Conservation (phyloP, 2,329 filamentous ascomycete genomes). For the Emmonsiellopsis sp. region DNA sequence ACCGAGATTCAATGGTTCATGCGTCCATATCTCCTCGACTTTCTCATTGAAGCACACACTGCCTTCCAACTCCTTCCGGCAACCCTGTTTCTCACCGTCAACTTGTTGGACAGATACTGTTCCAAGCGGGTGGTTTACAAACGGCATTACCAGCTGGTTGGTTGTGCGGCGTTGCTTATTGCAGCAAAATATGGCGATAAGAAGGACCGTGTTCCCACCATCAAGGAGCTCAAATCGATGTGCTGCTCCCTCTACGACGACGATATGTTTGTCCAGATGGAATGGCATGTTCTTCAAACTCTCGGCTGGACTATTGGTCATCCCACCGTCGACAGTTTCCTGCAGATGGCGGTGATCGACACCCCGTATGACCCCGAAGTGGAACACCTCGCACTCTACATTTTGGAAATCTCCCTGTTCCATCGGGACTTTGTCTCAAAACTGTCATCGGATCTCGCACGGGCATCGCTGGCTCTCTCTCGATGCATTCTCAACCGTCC, state of each 20-base stretch:
- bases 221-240: constrained; percentile 96
- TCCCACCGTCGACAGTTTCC: constrained; percentile 89
- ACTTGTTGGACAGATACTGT: constrained; percentile 95
- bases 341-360: constrained; percentile 77
- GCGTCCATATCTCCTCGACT: constrained; percentile 95
- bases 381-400: constrained; percentile 89
- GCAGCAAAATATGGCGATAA: constrained; percentile 98
- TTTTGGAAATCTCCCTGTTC: constrained; percentile 90
- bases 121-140: constrained; percentile 97
- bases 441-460: constrained; percentile 81
- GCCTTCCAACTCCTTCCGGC: constrained; percentile 90
- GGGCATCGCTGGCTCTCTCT: constrained; percentile 75
- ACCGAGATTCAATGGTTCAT: constrained; percentile 99
- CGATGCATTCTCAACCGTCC: constrained; percentile 75
- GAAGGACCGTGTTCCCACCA: constrained; percentile 96
- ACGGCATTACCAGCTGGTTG: constrained; percentile 95
- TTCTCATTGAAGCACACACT: constrained; percentile 91
- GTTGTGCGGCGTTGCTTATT: constrained; percentile 90
- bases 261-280: constrained; percentile 99
- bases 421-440: constrained; percentile 95
- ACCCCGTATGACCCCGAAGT: constrained; percentile 69
- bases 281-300: constrained; percentile 98
- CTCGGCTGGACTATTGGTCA: constrained; percentile 94
- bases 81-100: constrained; percentile 91
- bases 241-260: constrained; percentile 97